Base-by-base conservation (phyloP, 768 basidiomycete genomes). In the Mycena metata region DNA sequence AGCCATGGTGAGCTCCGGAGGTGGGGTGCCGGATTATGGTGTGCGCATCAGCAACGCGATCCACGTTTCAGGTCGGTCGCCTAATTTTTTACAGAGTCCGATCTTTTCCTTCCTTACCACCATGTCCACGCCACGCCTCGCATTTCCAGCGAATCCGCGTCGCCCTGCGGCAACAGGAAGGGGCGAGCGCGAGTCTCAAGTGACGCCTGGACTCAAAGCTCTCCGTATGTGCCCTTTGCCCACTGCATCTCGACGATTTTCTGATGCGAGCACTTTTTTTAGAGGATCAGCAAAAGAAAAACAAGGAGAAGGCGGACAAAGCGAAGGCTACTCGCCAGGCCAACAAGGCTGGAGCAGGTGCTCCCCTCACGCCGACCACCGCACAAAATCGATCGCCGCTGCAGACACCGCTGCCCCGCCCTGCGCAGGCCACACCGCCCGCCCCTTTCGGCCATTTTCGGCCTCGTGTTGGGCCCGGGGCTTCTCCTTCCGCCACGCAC, bases 11-110 rank as follows among this genome's bases (percentile, higher is more conserved):
- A n/a, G n/a, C n/a, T n/a, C n/a, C n/a, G n/a, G n/a, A n/a, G n/a
- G n/a, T n/a, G n/a, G n/a, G n/a, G n/a, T n/a, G n/a, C 7, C 24
- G 24, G 17, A 8, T 2, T 10, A 51, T 10, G 13, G 5, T 10
- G 50, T 17, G 33, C 19, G 45, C 43, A 45, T 26, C 30, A 30
- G 46, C 46, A 19, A 30, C 59, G 21, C 13, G 30, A 5, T 2
- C 26, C 45, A 17, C 24, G 56, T 43, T 58, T 58, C 45, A 47
- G n/a, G n/a, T n/a, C 19, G 26, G 42, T 45, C n/a, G 24, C 42
- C 30, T 30, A n/a, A n/a, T 59, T 50, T 47, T 46, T 46, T 35
- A 46, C 26, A 47, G 15, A 59, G 45, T 47, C 58, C 45, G 45
- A 4, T 2, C 23, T 21, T 24, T n/a, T n/a, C n/a, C 11, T 33